Evolutionary conservation across 2,329 filamentous ascomycete species (phyloP).

Genomic region (Aspergillus sp.): DNA sequence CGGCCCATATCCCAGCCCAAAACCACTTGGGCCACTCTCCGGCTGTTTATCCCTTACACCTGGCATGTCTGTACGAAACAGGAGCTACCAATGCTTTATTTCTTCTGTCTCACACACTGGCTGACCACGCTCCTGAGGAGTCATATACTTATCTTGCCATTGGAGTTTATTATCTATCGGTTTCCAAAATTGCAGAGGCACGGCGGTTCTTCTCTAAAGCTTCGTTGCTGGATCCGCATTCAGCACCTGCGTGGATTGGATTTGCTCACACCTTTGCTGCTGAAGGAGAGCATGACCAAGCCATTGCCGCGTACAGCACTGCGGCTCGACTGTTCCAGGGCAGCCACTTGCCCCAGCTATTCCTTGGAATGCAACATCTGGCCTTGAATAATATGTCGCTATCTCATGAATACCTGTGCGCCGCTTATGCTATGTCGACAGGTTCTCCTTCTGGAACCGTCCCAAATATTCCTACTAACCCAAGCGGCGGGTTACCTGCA

Average conservation of each 20-base stretch:
- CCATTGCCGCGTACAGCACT: conserved; percentile 94
- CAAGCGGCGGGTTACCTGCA: conserved; percentile 16
- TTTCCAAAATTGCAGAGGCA: conserved; percentile 85
- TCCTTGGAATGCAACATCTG: conserved; percentile 97
- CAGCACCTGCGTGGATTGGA: conserved; percentile 95
- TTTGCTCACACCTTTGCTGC: conserved; percentile 98
- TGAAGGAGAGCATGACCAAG: conserved; percentile 96
- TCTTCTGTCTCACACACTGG: conserved; percentile 84
- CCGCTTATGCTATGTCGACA: conserved; percentile 64
- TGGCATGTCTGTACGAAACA: conserved; percentile 87
- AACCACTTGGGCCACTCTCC: conserved; percentile 41
- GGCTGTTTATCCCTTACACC: conserved; percentile 76
- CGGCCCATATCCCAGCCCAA: conserved; percentile 24
- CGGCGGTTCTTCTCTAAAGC: conserved; percentile 96
- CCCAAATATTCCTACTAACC: conserved; percentile 18
- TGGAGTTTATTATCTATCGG: conserved; percentile 88
- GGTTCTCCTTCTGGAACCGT: conserved; percentile 29
- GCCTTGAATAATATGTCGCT: conserved; percentile 91
- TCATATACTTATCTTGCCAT: conserved; percentile 92
- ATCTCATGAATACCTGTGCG: conserved; percentile 89
- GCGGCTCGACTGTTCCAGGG: conserved; percentile 93
- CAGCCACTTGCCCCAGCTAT: conserved; percentile 91
- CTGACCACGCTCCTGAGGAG: conserved; percentile 85
- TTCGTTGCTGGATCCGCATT: conserved; percentile 95
- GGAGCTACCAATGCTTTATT: conserved; percentile 84